Evolutionary conservation across 805 yeast genomes (phyloP), one percentile per base, ranked within the genome.

Genomic region (Candida awuae): DNA sequence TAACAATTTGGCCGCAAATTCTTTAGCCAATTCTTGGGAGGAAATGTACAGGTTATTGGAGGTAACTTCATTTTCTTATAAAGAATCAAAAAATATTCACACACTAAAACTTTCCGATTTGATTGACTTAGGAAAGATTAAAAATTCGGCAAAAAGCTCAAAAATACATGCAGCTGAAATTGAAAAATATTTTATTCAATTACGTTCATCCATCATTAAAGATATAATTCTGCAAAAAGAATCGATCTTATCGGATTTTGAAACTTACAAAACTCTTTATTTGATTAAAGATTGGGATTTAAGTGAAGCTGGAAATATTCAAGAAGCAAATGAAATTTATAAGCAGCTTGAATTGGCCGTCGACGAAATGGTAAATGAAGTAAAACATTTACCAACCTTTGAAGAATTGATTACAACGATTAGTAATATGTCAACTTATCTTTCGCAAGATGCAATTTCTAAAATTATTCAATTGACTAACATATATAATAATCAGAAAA

Each of bases 11-110:
- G 65, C 62, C 41, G 42, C 59, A 35, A 70, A 71, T 42, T 63
- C 70, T 4, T 53, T 77, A 41, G 59, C 64, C 16, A 62, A 66
- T 19, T 52, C 57, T 23, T 71, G 76, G 75, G 50, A 50, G 33
- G 49, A 40, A 0, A 57, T 62, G 25, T 67, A 53, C 36, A 40
- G 52, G 6, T 50, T 51, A 7, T 43, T 65, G 31, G 43, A 51
- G 16, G 42, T 48, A 6, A 47, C 63, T 6, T 26, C 37, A 4
- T 55, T 65, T 38, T 50, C 54, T 4, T 49, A 49, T 29, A 42
- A 34, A 14, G 50, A 45, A 42, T 15, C 35, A 42, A 9, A 15
- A 32, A 0, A 47, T 48, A 18, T n/a, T n/a, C n/a, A n/a, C n/a
- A 35, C 35, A 1, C 37, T 65, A 7, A 41, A 40, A 4, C 45